phyloP scores from a whole-genome alignment of 1,139 yeast genomes.

The Nadsonia commutata region DNA sequence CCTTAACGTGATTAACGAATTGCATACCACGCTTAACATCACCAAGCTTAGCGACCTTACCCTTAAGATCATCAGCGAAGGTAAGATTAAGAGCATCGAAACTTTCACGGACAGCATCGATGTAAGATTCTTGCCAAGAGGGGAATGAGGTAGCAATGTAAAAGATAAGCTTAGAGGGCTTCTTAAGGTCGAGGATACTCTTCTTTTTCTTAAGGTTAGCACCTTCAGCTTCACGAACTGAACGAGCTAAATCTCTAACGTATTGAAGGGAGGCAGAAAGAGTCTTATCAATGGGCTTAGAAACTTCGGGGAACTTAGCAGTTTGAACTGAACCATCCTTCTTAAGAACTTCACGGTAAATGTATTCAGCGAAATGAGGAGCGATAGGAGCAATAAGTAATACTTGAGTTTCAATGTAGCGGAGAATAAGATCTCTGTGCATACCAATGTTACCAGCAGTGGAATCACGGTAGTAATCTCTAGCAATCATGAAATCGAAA shows the following conservation, averaged over 20 bases:
- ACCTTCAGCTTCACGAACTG: constrained; percentile 88
- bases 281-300: constrained; percentile 47
- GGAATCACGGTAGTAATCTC: constrained; percentile 91
- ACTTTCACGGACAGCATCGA: constrained; percentile 68
- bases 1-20: constrained; percentile 72
- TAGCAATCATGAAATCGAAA: constrained; percentile 85
- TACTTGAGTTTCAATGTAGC: constrained; percentile 75
- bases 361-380: constrained; percentile 87
- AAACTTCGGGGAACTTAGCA: constrained; percentile 64
- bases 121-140: constrained; percentile 86
- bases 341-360: constrained; percentile 70
- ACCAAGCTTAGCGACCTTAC: constrained; percentile 25
- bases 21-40: constrained; percentile 94
- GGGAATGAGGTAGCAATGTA: constrained; percentile 78
- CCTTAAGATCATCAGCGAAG: constrained; percentile 24
- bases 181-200: constrained; percentile 56
- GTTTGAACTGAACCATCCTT: constrained; percentile 45
- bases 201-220: constrained; percentile 81
- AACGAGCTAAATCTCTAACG: constrained; percentile 60
- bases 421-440: constrained; percentile 71
- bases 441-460: constrained; percentile 44
- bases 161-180: constrained; percentile 59
- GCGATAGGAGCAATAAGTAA: constrained; percentile 82
- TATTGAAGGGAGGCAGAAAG: constrained; percentile 59
- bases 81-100: constrained; percentile 32